Percentiles rank a stretch among this genome's conserved stretches.
Evolutionary conservation across 768 basidiomycete genomes (phyloP).

Genomic region (Trametopsis cervina): DNA sequence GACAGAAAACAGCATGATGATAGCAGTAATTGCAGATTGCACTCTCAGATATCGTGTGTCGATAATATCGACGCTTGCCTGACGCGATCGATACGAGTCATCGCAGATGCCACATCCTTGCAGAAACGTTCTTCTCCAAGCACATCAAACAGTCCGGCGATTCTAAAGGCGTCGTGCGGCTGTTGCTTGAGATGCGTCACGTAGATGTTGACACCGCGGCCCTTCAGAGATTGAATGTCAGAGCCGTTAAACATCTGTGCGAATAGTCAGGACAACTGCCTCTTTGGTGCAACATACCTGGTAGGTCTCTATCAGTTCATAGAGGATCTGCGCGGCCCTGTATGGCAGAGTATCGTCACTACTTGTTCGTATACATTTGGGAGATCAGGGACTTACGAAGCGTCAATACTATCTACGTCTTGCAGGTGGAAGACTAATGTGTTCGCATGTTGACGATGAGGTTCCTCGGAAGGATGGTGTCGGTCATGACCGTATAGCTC

Average conservation of each 20-base stretch:
- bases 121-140: constrained; percentile 40
- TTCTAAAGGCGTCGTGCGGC: constrained; percentile 33
- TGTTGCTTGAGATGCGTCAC: constrained; percentile 37
- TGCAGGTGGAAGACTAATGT: constrained; percentile 89
- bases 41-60: not conserved
- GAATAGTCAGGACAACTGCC: not conserved
- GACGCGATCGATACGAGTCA: constrained; percentile 28
- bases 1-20: no score
- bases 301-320: constrained; percentile 74
- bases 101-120: constrained; percentile 36
- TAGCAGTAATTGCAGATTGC: no score
- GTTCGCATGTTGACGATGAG: constrained; percentile 63
- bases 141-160: constrained; percentile 36
- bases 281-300: constrained; percentile 34
- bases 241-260: not conserved
- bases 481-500: constrained; percentile 80
- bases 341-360: no score
- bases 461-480: constrained; percentile 87
- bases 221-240: constrained; percentile 20
- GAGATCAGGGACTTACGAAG: constrained; percentile 72
- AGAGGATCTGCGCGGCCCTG: constrained; percentile 80
- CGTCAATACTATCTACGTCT: constrained; percentile 87
- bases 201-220: constrained; percentile 37
- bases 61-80: constrained; percentile 1
- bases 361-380: no score